Evolutionary conservation across 1,284 basidiomycete species (phyloP).

Genomic region (Marasmius tenuissimus): DNA sequence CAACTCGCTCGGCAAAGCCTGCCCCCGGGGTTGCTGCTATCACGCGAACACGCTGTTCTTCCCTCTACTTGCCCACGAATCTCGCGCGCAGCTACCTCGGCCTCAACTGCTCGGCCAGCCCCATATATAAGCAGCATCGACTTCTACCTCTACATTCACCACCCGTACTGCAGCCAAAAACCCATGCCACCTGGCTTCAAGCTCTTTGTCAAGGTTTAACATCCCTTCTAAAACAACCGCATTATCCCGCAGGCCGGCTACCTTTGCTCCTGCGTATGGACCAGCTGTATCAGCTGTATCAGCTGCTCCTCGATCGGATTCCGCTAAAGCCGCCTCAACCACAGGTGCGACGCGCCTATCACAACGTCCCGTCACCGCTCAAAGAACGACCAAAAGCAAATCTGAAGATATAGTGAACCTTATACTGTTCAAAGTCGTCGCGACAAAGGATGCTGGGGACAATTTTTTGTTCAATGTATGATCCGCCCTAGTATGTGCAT

Average conservation of each 20-base stretch:
- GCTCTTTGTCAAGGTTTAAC: neutral
- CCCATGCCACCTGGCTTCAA: neutral
- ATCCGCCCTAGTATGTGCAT: neutral
- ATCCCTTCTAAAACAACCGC: neutral
- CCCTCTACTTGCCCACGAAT: neutral
- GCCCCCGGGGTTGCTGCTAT: conserved; percentile 4
- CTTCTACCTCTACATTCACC: neutral
- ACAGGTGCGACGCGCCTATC: neutral
- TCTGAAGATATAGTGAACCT: neutral
- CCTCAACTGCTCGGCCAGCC: neutral
- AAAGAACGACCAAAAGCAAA: neutral
- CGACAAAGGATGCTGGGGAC: conserved; percentile 15
- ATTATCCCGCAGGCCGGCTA: conserved; percentile 3
- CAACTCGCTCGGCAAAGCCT: neutral
- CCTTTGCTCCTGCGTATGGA: neutral
- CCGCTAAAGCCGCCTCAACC: too few relatives aligned
- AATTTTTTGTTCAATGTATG: conserved; percentile 27
- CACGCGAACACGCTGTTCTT: neutral
- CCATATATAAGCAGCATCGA: neutral
- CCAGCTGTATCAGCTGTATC: neutral
- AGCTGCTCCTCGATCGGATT: too few relatives aligned
- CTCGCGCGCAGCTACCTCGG: conserved; percentile 6
- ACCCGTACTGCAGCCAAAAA: neutral
- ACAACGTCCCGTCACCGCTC: neutral
- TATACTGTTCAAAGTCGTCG: neutral